A percentile compares a stretch with the other conserved stretches of the same genome.
phyloP scores from a whole-genome alignment of 2,329 filamentous ascomycete species.

The Sphaerulina musiva region DNA sequence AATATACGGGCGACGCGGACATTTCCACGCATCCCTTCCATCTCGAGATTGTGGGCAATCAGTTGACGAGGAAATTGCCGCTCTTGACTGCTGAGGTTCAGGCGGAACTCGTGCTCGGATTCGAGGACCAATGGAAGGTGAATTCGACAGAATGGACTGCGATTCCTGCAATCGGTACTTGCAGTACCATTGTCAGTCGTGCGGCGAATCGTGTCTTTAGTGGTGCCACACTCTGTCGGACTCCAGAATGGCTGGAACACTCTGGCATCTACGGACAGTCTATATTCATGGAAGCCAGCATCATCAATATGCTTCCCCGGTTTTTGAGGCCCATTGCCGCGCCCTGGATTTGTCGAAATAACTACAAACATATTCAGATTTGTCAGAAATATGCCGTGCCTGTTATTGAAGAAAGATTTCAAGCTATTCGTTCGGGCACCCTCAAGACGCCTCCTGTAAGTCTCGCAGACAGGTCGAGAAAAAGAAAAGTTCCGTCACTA shows the following conservation, averaged over 20 bases:
- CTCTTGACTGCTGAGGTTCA: conserved; percentile 16
- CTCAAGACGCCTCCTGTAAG: conserved; percentile 3
- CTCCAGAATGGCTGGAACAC: conserved; percentile 14
- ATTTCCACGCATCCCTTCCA: conserved; percentile 8
- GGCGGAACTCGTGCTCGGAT: conserved; percentile 12
- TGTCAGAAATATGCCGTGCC: conserved; percentile 1
- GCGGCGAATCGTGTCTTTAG: conserved; percentile 21
- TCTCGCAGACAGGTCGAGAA: background rate
- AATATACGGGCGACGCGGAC: conserved; percentile 14
- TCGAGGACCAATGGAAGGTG: conserved; percentile 16
- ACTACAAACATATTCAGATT: background rate
- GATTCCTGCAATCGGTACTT: conserved; percentile 6
- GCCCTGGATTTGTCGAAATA: background rate
- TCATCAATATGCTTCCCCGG: conserved; percentile 16
- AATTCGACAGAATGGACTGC: conserved; percentile 2
- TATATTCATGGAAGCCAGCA: conserved; percentile 12
- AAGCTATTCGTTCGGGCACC: background rate
- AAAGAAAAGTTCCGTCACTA: too few species aligned
- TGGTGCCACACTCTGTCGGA: conserved; percentile 19
- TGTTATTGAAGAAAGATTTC: conserved; percentile 3
- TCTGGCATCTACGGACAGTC: conserved; percentile 12
- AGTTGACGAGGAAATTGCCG: conserved; percentile 19
- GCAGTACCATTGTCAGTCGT: conserved; percentile 16
- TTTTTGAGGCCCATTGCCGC: background rate
- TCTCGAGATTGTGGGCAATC: conserved; percentile 14